Evolutionary conservation across 164 flowering plant genomes (phyloP), one percentile per base, ranked within the genome.

Genomic region (Litsea cubeba): DNA sequence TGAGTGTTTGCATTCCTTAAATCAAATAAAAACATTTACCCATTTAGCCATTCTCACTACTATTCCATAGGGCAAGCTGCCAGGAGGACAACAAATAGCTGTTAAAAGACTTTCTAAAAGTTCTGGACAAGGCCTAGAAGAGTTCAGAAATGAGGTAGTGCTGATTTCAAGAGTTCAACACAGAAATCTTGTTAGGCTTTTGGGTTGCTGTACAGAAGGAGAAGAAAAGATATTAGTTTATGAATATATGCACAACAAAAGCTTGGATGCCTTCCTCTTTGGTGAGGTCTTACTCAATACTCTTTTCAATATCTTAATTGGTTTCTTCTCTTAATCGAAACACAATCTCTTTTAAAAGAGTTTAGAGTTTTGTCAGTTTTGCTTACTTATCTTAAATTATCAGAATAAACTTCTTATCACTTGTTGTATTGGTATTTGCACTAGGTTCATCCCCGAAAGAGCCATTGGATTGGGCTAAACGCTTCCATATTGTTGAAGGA

Each of bases 81-180:
- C 68, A 1, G 72, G 80, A 63, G 86, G 82, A 2, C 68, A 69
- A 40, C 80, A 80, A 65, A 70, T 85, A 46, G 88, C 89, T 3
- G 87, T 87, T 5, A 87, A 87, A 75, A 78, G 85, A 77, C 82
- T 87, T 3, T 83, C 84, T 1, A 71, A 28, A 32, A 77, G 22
- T 60, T 83, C 88, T 2, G 67, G 72, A 17, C 87, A 82, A 65
- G 89, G 89, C n/a, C 22, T 77, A 0, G 70, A 75, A 23, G 85
- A 84, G 63, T 82, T 85, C 67, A 82, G 75, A 51, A 86, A 74
- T 63, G 87, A 85, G 46, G 78, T 85, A 12, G 46, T 26, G 35
- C 65, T 85, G 23, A 62, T 82, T 11, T 83, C 82, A 11, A 85
- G 81, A 54, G 85, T 84, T 68, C 85, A 83, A 58, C 89, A 87